Evolutionary conservation across 2,329 filamentous ascomycete genomes (phyloP).

Genomic region (Byssochlamys sp.): DNA sequence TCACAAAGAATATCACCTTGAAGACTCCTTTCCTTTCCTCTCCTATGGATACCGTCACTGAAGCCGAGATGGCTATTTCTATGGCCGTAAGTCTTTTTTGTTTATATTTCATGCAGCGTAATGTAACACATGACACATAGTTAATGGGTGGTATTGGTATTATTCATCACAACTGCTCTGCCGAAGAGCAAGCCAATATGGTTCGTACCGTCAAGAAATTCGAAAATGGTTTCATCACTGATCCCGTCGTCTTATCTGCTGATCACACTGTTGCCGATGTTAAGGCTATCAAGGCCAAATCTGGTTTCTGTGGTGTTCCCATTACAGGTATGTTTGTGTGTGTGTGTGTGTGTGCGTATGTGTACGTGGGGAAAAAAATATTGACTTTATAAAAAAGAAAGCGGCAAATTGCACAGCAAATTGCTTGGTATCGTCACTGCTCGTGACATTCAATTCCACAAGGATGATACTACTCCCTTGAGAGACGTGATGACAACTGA

Average conservation of each 20-base stretch:
- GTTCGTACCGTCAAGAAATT: conserved; percentile 97
- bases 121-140: too few species aligned
- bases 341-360: too few species aligned
- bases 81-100: too few species aligned
- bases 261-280: conserved; percentile 83
- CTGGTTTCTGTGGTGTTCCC: conserved; percentile 96
- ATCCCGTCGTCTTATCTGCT: conserved; percentile 83
- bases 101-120: too few species aligned
- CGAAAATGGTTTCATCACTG: conserved; percentile 97
- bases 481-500: conserved; percentile 91
- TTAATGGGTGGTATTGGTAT: conserved; percentile 56
- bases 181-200: conserved; percentile 95
- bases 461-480: conserved; percentile 60
- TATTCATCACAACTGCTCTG: conserved; percentile 99
- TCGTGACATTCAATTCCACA: conserved; percentile 94
- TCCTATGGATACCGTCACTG: conserved; percentile 98
- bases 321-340: conserved; percentile 74
- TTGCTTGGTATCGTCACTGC: conserved; percentile 95
- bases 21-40: conserved; percentile 96
- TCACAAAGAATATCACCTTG: conserved; percentile 89
- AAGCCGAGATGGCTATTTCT: conserved; percentile 98
- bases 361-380: too few species aligned
- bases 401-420: conserved; percentile 85
- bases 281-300: conserved; percentile 87
- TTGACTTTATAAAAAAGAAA: too few species aligned